Conservation (phyloP, 495 filamentous ascomycete species). For the Aspergillus mulundensis region DNA sequence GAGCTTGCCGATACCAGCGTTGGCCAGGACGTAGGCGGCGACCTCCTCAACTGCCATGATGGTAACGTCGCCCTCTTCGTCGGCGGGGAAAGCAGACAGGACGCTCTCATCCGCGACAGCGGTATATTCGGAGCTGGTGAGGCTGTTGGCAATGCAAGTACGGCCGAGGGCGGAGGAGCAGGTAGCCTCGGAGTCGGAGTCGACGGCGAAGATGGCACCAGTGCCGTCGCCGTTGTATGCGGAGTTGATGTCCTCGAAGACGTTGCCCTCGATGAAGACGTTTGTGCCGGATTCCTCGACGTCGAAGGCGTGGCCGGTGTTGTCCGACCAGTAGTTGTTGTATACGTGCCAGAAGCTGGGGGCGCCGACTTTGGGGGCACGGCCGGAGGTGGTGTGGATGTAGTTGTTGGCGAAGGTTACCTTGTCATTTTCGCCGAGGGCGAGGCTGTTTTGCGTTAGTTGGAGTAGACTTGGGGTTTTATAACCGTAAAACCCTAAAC, state of each 20-base stretch:
- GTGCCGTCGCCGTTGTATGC: conserved; percentile 20
- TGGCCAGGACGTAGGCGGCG: conserved; percentile 21
- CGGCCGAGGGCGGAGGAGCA: conserved; percentile 28
- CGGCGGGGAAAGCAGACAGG: conserved; percentile 21
- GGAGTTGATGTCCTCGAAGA: conserved; percentile 29
- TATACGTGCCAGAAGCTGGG: conserved; percentile 42
- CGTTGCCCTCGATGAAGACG: conserved; percentile 29
- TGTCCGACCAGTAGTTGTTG: conserved; percentile 38
- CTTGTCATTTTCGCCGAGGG: conserved; percentile 28
- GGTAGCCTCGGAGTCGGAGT: conserved; percentile 15
- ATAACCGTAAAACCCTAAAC: background rate
- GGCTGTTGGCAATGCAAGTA: conserved; percentile 24
- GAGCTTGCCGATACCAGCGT: conserved; percentile 31
- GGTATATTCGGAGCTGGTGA: conserved; percentile 21
- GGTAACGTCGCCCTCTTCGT: conserved; percentile 17
- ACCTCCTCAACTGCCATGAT: conserved; percentile 22
- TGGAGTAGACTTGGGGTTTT: background rate
- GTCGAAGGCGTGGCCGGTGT: conserved; percentile 34
- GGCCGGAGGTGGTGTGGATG: conserved; percentile 51
- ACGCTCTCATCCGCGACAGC: conserved; percentile 23
- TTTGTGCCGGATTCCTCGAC: conserved; percentile 16
- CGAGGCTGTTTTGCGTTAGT: conserved; percentile 17
- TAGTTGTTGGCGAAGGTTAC: conserved; percentile 35
- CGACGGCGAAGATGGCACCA: conserved; percentile 23
- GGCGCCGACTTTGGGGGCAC: conserved; percentile 46